phyloP scores from a whole-genome alignment of 139 green algal species.

The Ostreobium quekettii region DNA sequence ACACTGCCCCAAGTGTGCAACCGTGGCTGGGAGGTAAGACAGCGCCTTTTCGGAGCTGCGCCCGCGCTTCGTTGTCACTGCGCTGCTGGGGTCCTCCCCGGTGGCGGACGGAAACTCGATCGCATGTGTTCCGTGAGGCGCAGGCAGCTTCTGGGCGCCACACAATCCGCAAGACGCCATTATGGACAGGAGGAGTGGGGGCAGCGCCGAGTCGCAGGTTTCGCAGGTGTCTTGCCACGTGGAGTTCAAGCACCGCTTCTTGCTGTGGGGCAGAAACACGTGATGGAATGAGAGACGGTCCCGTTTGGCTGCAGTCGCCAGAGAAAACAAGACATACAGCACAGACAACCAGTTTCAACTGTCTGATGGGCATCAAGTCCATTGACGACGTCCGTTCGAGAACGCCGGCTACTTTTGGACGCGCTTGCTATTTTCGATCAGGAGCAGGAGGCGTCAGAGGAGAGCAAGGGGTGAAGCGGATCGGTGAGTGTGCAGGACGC shows the following conservation, averaged over 20 bases:
- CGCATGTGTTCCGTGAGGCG: too few relatives aligned
- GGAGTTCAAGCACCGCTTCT: not conserved
- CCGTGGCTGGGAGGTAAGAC: not conserved
- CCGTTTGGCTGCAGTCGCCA: too few relatives aligned
- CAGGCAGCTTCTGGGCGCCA: not conserved
- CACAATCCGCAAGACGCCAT: not conserved
- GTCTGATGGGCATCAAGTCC: too few relatives aligned
- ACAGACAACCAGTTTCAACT: not conserved
- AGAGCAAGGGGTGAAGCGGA: too few relatives aligned
- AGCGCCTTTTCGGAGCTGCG: too few relatives aligned
- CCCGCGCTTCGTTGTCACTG: too few relatives aligned
- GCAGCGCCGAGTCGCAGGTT: not conserved
- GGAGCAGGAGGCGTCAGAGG: too few relatives aligned
- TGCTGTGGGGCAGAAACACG: not conserved
- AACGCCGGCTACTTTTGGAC: too few relatives aligned
- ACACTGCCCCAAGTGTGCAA: slow-evolving; percentile 15
- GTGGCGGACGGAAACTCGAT: not conserved
- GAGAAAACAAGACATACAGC: not conserved
- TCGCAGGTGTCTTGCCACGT: too few relatives aligned
- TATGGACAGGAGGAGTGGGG: not conserved
- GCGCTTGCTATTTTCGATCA: too few relatives aligned
- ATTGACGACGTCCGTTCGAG: too few relatives aligned
- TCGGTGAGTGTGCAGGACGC: too few relatives aligned
- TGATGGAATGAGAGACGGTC: not conserved
- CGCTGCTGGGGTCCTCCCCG: not conserved